Evolutionary conservation across 1,139 yeast species (phyloP).

Genomic region (Taphrina populina): DNA sequence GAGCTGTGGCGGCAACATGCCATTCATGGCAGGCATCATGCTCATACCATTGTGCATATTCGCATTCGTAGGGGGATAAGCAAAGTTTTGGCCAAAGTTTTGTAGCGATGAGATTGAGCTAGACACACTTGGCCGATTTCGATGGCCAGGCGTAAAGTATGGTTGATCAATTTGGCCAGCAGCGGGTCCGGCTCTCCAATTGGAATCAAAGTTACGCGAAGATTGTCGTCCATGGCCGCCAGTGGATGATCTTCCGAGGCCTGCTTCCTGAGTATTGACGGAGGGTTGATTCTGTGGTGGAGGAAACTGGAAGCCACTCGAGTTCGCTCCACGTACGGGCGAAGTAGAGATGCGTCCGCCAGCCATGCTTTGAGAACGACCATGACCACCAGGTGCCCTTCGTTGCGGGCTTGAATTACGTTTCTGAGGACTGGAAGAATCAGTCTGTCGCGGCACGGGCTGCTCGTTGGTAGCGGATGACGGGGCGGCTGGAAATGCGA

Average conservation of each 20-base stretch:
- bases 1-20: conserved; percentile 41
- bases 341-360: conserved; percentile 41
- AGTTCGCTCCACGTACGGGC: conserved; percentile 40
- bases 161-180: conserved; percentile 42
- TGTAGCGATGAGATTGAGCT: conserved; percentile 48
- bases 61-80: conserved; percentile 39
- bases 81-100: conserved; percentile 31
- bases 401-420: conserved; percentile 32
- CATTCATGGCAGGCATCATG: conserved; percentile 42
- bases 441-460: conserved; percentile 15
- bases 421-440: conserved; percentile 24
- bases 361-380: conserved; percentile 39
- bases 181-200: conserved; percentile 45
- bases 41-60: conserved; percentile 40
- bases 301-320: conserved; percentile 38
- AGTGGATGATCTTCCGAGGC: conserved; percentile 22
- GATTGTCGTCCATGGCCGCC: conserved; percentile 57
- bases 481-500: conserved; percentile 38
- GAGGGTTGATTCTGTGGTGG: conserved; percentile 48
- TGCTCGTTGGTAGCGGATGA: conserved; percentile 37
- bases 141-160: conserved; percentile 74
- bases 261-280: conserved; percentile 50
- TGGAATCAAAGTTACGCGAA: conserved; percentile 57
- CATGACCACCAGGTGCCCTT: conserved; percentile 35
- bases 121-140: conserved; percentile 69